A percentile compares a stretch with the other conserved stretches of the same genome.
Conservation (phyloP, 495 filamentous ascomycete genomes). For the Aspergillus homomorphus region DNA sequence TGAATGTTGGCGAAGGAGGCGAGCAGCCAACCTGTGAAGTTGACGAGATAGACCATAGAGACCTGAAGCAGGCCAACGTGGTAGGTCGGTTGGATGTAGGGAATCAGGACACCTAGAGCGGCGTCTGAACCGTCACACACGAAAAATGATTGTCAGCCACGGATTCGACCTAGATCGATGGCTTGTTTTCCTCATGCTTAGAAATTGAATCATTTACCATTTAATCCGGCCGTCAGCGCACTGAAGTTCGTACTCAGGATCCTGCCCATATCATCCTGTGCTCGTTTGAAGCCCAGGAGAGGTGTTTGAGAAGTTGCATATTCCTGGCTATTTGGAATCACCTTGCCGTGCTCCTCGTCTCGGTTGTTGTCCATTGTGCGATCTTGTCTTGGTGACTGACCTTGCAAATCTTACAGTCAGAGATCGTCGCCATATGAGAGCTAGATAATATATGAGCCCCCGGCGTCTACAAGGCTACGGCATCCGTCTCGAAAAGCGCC, state of each 20-base stretch:
- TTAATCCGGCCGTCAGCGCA: slow-evolving; percentile 52
- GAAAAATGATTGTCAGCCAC: neutral
- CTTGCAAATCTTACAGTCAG: neutral
- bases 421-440: neutral
- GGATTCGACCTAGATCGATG: too few species aligned
- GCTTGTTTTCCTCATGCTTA: too few species aligned
- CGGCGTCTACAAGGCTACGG: neutral
- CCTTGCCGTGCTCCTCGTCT: slow-evolving; percentile 8
- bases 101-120: slow-evolving; percentile 49
- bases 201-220: slow-evolving; percentile 20
- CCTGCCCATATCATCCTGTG: slow-evolving; percentile 27
- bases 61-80: slow-evolving; percentile 45
- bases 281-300: slow-evolving; percentile 11
- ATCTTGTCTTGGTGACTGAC: neutral
- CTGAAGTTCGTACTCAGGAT: slow-evolving; percentile 49
- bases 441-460: neutral
- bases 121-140: slow-evolving; percentile 31
- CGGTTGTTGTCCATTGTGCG: slow-evolving; percentile 1
- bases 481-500: neutral
- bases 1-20: slow-evolving; percentile 48
- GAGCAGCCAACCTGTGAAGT: slow-evolving; percentile 47
- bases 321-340: slow-evolving; percentile 4
- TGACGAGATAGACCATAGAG: slow-evolving; percentile 44
- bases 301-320: slow-evolving; percentile 3
- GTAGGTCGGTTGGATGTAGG: slow-evolving; percentile 50